Conservation (phyloP, 1,139 yeast genomes). For the Debaryomyces singareniensis region DNA sequence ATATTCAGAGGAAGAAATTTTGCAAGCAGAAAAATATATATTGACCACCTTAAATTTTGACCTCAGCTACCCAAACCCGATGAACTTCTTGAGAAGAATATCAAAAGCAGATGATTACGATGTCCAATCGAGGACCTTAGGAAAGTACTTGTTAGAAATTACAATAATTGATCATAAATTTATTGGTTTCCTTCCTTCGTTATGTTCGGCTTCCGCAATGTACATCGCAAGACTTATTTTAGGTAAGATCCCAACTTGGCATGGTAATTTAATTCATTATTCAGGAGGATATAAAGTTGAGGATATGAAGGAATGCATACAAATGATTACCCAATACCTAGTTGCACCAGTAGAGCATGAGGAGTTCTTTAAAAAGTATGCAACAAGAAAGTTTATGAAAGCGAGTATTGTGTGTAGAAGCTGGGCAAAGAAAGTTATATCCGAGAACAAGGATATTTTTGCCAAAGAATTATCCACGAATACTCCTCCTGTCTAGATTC, state of each 20-base stretch:
- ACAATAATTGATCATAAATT: constrained; percentile 76
- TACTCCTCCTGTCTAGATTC: constrained; percentile 1
- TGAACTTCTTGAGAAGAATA: constrained; percentile 87
- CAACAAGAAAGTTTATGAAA: constrained; percentile 84
- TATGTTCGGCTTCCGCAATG: constrained; percentile 91
- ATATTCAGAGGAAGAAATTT: constrained; percentile 76
- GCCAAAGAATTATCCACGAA: constrained; percentile 6
- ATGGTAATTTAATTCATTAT: constrained; percentile 78
- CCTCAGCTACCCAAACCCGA: constrained; percentile 86
- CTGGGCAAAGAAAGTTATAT: constrained; percentile 71
- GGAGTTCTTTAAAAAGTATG: constrained; percentile 90
- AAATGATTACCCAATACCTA: constrained; percentile 70
- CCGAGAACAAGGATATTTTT: constrained; percentile 27
- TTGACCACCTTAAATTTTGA: constrained; percentile 72
- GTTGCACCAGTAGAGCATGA: constrained; percentile 85
- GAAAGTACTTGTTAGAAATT: constrained; percentile 81
- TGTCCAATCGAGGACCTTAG: constrained; percentile 85
- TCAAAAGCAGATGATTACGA: constrained; percentile 95
- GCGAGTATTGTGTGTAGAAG: constrained; percentile 84
- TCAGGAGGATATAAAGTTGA: constrained; percentile 84
- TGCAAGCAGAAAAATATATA: constrained; percentile 81
- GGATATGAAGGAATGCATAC: constrained; percentile 67
- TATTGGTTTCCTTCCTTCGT: constrained; percentile 72
- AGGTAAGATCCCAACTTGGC: constrained; percentile 67
- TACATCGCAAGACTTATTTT: constrained; percentile 76